A percentile compares a stretch with the other conserved stretches of the same genome.
Conservation (phyloP, 495 filamentous ascomycete species). For the Jackrogersella minutella region DNA sequence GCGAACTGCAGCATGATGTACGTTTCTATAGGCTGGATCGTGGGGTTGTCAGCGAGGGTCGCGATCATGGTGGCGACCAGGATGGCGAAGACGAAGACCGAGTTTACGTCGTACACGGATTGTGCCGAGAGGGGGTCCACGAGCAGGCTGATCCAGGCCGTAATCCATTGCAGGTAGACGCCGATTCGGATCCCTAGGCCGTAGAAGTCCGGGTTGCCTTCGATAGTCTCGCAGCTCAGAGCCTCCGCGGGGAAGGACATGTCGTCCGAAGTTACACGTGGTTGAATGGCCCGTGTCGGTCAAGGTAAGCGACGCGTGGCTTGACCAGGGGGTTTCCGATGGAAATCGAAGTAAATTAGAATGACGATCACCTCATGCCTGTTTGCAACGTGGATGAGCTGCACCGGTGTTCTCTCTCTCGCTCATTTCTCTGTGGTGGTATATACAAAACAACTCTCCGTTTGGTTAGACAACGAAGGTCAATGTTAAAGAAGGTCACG, state of each 20-base stretch:
- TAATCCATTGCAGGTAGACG: constrained; percentile 49
- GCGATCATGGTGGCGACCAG: constrained; percentile 33
- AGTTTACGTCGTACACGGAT: constrained; percentile 43
- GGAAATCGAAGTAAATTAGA: not conserved
- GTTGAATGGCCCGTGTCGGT: not conserved
- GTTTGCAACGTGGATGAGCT: not conserved
- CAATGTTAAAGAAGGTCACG: not conserved
- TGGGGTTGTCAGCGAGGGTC: not conserved
- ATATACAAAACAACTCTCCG: not conserved
- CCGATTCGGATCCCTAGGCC: constrained; percentile 51
- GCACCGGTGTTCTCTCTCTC: not conserved
- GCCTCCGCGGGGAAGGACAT: constrained; percentile 11
- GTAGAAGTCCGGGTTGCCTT: constrained; percentile 49
- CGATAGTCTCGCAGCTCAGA: constrained; percentile 26
- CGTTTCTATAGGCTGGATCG: constrained; percentile 30
- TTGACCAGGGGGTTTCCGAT: not conserved
- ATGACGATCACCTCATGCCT: not conserved
- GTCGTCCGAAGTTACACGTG: constrained; percentile 1
- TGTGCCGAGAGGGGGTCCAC: constrained; percentile 39
- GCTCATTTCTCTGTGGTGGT: not conserved
- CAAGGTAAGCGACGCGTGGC: not conserved
- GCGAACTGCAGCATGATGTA: constrained; percentile 36
- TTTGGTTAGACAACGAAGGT: not conserved
- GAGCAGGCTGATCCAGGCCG: constrained; percentile 37
- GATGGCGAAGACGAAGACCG: constrained; percentile 41